Evolutionary conservation across 805 yeast genomes (phyloP).

Genomic region (Torulaspora quercuum): DNA sequence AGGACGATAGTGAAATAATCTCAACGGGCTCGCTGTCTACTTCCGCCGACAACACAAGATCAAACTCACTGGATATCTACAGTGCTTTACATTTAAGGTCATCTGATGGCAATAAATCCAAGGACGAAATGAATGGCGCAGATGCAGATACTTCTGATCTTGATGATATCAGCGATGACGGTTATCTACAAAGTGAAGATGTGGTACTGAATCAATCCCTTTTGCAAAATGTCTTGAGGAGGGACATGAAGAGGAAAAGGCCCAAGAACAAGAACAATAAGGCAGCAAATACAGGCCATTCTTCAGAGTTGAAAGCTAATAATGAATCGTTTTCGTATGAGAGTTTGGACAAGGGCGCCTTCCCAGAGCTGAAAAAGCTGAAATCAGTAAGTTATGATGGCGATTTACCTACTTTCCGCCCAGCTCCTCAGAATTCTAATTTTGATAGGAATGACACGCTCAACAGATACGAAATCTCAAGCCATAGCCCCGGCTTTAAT

Average conservation of each 20-base stretch:
- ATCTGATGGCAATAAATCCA: not conserved
- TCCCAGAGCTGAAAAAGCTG: slow-evolving; percentile 19
- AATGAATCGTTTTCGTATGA: slow-evolving; percentile 13
- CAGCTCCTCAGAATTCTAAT: slow-evolving; percentile 5
- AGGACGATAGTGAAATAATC: slow-evolving; percentile 14
- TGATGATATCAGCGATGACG: slow-evolving; percentile 17
- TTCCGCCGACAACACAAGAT: slow-evolving; percentile 5
- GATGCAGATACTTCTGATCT: slow-evolving; percentile 13
- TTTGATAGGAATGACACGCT: not conserved
- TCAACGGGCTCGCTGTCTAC: slow-evolving; percentile 8
- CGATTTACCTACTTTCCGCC: slow-evolving; percentile 15
- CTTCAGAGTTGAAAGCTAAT: slow-evolving; percentile 1
- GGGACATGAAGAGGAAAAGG: slow-evolving; percentile 28
- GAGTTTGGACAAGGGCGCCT: slow-evolving; percentile 11
- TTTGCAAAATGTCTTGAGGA: slow-evolving; percentile 21
- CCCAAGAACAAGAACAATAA: slow-evolving; percentile 8
- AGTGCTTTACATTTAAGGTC: slow-evolving; percentile 6
- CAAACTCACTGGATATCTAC: slow-evolving; percentile 11
- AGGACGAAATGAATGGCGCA: slow-evolving; percentile 4
- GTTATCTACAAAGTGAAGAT: slow-evolving; percentile 24
- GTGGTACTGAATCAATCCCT: slow-evolving; percentile 22
- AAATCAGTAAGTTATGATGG: slow-evolving; percentile 16
- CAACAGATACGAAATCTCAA: not conserved
- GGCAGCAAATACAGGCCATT: slow-evolving; percentile 5
- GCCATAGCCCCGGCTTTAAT: slow-evolving; percentile 9